These are phyloP conservation scores for Nepenthes mirabilis DNA, from an alignment of 148 eudicot species.

Conservation along the genomic window DNA sequence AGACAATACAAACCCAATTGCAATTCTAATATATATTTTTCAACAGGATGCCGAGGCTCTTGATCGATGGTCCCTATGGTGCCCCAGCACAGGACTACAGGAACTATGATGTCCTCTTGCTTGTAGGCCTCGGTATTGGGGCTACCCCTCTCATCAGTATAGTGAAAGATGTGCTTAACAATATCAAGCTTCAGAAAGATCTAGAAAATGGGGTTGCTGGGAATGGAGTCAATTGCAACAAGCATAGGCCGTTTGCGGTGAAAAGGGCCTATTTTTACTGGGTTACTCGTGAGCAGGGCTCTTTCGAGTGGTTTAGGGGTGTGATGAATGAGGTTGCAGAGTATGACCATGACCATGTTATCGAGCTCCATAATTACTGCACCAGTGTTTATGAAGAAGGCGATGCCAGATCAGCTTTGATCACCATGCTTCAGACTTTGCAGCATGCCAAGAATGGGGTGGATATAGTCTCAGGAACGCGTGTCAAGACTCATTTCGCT, in stretches of 20 bases:
- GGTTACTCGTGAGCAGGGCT: slow-evolving; percentile 43
- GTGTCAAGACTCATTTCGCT: slow-evolving; percentile 40
- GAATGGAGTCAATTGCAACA: neutral
- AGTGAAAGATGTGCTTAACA: slow-evolving; percentile 43
- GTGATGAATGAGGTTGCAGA: slow-evolving; percentile 53
- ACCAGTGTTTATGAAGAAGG: slow-evolving; percentile 47
- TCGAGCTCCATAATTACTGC: slow-evolving; percentile 49
- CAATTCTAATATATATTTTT: neutral
- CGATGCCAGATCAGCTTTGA: slow-evolving; percentile 44
- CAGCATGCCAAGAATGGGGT: slow-evolving; percentile 43
- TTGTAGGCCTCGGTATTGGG: slow-evolving; percentile 51
- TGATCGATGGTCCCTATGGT: slow-evolving; percentile 46
- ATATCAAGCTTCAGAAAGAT: slow-evolving; percentile 28
- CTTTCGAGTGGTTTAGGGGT: slow-evolving; percentile 42
- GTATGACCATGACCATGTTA: slow-evolving; percentile 27
- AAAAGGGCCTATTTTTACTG: slow-evolving; percentile 38
- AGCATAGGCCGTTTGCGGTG: slow-evolving; percentile 21
- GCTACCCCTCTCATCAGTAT: slow-evolving; percentile 53
- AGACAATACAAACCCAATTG: too few relatives aligned
- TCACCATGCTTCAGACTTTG: slow-evolving; percentile 37
- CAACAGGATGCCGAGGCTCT: slow-evolving; percentile 29
- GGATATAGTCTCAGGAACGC: slow-evolving; percentile 36
- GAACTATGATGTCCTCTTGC: slow-evolving; percentile 41
- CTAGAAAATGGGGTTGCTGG: slow-evolving; percentile 3
- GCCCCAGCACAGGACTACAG: slow-evolving; percentile 63